These are phyloP conservation scores for Haplosporangium gracile DNA, from an alignment of 192 early-diverging fungal genomes.

Conservation along the genomic window DNA sequence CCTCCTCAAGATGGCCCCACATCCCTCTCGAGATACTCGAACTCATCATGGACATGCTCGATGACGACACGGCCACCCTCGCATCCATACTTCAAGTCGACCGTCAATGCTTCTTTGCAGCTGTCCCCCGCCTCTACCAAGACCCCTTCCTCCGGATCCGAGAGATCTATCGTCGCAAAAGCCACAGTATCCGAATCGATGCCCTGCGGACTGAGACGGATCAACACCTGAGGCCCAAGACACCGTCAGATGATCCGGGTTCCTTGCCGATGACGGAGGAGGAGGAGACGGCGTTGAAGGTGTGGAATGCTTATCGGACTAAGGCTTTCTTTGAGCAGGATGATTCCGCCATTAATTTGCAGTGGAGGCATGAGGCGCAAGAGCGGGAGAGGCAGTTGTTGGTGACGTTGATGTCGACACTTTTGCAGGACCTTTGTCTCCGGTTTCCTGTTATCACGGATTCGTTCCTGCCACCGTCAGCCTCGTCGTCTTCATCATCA, in stretches of 20 bases:
- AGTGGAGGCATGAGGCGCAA: neutral
- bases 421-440: slow-evolving; percentile 5
- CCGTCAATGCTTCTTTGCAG: slow-evolving; percentile 29
- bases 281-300: neutral
- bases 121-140: slow-evolving; percentile 21
- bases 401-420: slow-evolving; percentile 10
- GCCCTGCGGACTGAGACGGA: neutral
- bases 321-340: neutral
- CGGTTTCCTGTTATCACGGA: slow-evolving; percentile 6
- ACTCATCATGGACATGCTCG: slow-evolving; percentile 18
- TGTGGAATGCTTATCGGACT: neutral
- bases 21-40: slow-evolving; percentile 23
- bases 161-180: slow-evolving; percentile 1
- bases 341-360: neutral
- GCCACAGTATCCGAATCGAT: neutral
- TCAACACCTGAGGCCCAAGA: neutral
- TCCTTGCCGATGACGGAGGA: neutral
- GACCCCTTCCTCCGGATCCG: slow-evolving; percentile 26
- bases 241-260: too few species aligned
- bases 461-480: neutral
- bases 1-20: slow-evolving; percentile 11
- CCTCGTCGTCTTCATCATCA: neutral
- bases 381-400: slow-evolving; percentile 8
- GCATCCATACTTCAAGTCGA: slow-evolving; percentile 28
- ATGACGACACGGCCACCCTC: slow-evolving; percentile 16